Base-by-base conservation (phyloP, 106 monocot species). In the Allium fistulosum region DNA sequence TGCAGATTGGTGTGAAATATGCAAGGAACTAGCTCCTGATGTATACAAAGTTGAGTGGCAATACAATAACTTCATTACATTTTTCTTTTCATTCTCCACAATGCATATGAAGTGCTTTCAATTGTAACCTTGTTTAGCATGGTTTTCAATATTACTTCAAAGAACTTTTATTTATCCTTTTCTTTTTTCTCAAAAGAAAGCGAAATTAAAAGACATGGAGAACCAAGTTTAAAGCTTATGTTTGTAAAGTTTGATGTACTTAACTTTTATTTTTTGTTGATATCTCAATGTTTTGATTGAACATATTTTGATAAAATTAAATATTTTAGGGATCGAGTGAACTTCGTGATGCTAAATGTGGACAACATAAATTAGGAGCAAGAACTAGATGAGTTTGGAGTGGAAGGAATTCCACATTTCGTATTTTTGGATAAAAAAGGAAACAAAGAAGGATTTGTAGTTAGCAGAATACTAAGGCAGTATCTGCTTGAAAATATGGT, bases 351-450 rank as follows among this genome's bases (percentile, higher is more conserved):
- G 96, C 65, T 97, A 68, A 92, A 97, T 61, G 96, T 97, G 27
- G 96, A 97, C 48, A 92, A 92, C 77, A 97, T 91, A 49, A 97
- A 89, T 62, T 97, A 91, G 96, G 96, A 97, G 75, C 96, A 97
- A 51, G 96, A 97, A 60, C 80, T 97, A 14, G 96, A 97, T 57
- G 96, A 97, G 70, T 97, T 97, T 71, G 96, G 96, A 50, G 96
- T 97, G 27, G 96, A 97, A 62, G 96, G 96, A 17, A 97, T 97
- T 64, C 96, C 96, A 1, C 96, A 97, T 73, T 97, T 97, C 69
- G 88, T 88, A 7, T 97, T 97, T 80, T 70, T 97, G 61, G 88
- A 97, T 74, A 82, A 69, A 72, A 62, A 89, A 61, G 96, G 96
- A 18, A 92, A 97, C 57, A 88, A 97, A 63, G 92, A 97, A 55